Evolutionary conservation across 2,329 filamentous ascomycete species (phyloP).

Genomic region (Dactylellina haptotyla): DNA sequence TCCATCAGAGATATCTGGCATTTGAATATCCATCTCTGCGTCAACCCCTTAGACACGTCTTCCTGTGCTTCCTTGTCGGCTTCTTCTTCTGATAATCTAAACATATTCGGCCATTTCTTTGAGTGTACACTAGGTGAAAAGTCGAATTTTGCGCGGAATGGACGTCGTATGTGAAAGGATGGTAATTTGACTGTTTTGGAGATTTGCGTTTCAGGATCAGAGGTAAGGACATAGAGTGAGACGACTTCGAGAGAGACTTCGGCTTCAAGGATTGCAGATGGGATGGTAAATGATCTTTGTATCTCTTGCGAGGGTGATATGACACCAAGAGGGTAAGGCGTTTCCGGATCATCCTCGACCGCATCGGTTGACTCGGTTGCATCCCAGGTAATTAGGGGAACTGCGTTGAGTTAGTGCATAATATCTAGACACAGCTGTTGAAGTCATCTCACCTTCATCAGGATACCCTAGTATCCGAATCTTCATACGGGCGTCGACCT

Average conservation of each 20-base stretch:
- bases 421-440: neutral
- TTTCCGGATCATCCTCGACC: slow-evolving; percentile 43
- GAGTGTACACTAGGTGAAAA: slow-evolving; percentile 80
- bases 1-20: slow-evolving; percentile 65
- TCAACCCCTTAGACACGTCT: slow-evolving; percentile 70
- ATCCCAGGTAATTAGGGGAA: slow-evolving; percentile 50
- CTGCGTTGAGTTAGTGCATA: slow-evolving; percentile 35
- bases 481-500: slow-evolving; percentile 76
- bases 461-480: slow-evolving; percentile 72
- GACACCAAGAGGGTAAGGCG: slow-evolving; percentile 25
- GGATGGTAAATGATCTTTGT: slow-evolving; percentile 55
- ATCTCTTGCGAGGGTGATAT: slow-evolving; percentile 48
- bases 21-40: slow-evolving; percentile 82
- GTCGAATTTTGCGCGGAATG: slow-evolving; percentile 93
- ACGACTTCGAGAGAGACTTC: slow-evolving; percentile 57
- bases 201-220: slow-evolving; percentile 82
- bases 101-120: slow-evolving; percentile 87
- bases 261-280: slow-evolving; percentile 55
- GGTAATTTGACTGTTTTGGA: slow-evolving; percentile 76
- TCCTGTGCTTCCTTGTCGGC: slow-evolving; percentile 57
- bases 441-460: slow-evolving; percentile 51
- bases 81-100: slow-evolving; percentile 64
- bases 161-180: slow-evolving; percentile 75
- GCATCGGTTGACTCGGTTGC: slow-evolving; percentile 30
- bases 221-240: slow-evolving; percentile 79